Conservation (phyloP, 78 protist species). For the Neovahlkampfia damariscottae region DNA sequence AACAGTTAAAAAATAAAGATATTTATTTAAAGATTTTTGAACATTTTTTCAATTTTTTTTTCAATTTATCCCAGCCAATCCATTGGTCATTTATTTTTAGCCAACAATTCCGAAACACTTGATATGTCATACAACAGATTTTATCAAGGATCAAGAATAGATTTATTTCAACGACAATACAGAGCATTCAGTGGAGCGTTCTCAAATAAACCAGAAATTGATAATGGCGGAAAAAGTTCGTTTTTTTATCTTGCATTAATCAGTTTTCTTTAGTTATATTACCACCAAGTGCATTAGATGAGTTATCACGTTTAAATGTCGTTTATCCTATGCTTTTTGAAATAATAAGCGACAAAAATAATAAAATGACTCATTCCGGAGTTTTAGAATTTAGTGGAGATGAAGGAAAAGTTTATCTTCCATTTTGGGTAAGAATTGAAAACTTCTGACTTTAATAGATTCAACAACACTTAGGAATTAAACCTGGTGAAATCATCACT, state of each 20-base stretch:
- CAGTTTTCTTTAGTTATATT: not conserved
- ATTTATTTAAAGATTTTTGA: too few relatives aligned
- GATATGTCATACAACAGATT: too few relatives aligned
- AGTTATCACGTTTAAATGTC: constrained; percentile 8
- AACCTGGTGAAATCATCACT: not conserved
- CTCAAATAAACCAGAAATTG: not conserved
- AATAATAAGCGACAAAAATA: not conserved
- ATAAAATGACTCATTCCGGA: constrained; percentile 7
- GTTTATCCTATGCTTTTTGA: constrained; percentile 23
- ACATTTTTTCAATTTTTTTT: too few relatives aligned
- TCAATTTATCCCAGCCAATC: too few relatives aligned
- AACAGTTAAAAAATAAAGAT: too few relatives aligned
- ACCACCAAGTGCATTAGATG: not conserved
- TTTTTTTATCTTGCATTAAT: not conserved
- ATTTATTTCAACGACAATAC: not conserved
- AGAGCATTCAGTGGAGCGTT: not conserved
- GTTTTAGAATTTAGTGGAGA: constrained; percentile 25
- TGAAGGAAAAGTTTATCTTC: constrained; percentile 9
- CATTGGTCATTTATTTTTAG: too few relatives aligned
- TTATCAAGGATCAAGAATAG: not conserved
- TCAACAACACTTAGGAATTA: not conserved
- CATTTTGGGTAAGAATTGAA: constrained; percentile 20
- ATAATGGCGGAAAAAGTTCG: not conserved
- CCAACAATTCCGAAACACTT: too few relatives aligned
- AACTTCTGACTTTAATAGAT: not conserved